Evolutionary conservation across 2,329 filamentous ascomycete genomes (phyloP), one percentile per base, ranked within the genome.

Genomic region (Diaporthe capsici): DNA sequence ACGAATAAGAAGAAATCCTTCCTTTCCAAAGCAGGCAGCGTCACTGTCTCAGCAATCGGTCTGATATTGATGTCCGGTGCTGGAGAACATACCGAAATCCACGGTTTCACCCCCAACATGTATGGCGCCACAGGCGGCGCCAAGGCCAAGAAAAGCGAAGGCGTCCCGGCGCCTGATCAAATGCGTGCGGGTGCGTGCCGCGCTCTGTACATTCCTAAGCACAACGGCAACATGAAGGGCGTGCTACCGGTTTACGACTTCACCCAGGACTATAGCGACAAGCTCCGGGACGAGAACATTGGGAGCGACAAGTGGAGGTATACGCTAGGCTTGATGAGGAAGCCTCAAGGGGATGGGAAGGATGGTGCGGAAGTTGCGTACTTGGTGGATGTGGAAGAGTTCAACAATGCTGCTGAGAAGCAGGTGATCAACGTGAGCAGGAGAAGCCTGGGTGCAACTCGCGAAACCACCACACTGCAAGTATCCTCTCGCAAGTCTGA

Each of bases 201-300:
- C 12, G 61, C 44, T 31, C 39, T 67, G 42, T 67, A 67, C 20
- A 51, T 67, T 12, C 44, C 42, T 22, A 67, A 25, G 28, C 42
- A 67, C 42, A 67, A 67, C 20, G 25, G 61, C 42, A 37, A 8
- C 12, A 37, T 15, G 20, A 34, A 49, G 17, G 61, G 61, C 28
- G 44, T 67, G 42, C 6, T 67, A n/a, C 20, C 28, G 4, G 31
- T 67, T 9, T 49, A 49, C 25, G 25, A n/a, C 28, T 67, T 67
- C 28, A 67, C 61, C 28, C 10, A 51, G 17, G 44, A n/a, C 9
- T 67, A 67, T 28, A 44, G 44, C 3, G 61, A 37, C 42, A 67
- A 67, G 28, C 61, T 67, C 3, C 61, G 44, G 44, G 28, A 67
- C 25, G 61, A 67, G 44, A 67, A 67, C 28, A 67, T 67, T 37